Percentiles rank a stretch among this genome's conserved stretches.
Conservation (phyloP, 257 asterid species). For the Nyctanthes arbortristis region DNA sequence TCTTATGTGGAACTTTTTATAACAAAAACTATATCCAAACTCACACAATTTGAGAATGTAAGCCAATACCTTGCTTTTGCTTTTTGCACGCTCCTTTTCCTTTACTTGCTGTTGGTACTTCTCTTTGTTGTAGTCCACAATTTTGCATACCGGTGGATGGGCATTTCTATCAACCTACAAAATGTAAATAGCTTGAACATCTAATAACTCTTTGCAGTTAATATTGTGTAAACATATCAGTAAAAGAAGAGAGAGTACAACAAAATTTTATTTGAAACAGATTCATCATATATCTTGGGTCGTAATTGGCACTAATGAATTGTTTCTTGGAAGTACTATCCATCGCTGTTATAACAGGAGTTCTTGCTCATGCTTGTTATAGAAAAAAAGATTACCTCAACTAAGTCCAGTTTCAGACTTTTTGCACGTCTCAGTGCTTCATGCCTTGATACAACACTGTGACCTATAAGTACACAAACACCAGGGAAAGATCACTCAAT, state of each 20-base stretch:
- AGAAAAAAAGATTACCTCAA: conserved; percentile 56
- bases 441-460: conserved; percentile 45
- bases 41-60: conserved; percentile 2
- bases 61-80: conserved; percentile 56
- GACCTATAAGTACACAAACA: conserved; percentile 48
- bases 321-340: not conserved
- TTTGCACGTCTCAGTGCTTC: conserved; percentile 66
- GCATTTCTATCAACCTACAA: conserved; percentile 64
- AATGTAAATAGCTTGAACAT: too few relatives aligned
- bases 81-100: conserved; percentile 68
- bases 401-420: conserved; percentile 68
- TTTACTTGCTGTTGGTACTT: conserved; percentile 53
- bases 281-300: conserved; percentile 12
- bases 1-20: not conserved
- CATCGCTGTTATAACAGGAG: conserved; percentile 1
- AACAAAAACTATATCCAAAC: not conserved
- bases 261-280: conserved; percentile 2
- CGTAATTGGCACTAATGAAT: not conserved
- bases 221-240: not conserved
- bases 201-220: not conserved
- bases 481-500: not conserved
- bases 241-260: conserved; percentile 6
- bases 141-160: conserved; percentile 84
- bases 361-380: conserved; percentile 6
- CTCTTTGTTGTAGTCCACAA: conserved; percentile 64